These are phyloP conservation scores for Podaxis sp. DNA, from an alignment of 768 basidiomycete species.

Conservation along the genomic window DNA sequence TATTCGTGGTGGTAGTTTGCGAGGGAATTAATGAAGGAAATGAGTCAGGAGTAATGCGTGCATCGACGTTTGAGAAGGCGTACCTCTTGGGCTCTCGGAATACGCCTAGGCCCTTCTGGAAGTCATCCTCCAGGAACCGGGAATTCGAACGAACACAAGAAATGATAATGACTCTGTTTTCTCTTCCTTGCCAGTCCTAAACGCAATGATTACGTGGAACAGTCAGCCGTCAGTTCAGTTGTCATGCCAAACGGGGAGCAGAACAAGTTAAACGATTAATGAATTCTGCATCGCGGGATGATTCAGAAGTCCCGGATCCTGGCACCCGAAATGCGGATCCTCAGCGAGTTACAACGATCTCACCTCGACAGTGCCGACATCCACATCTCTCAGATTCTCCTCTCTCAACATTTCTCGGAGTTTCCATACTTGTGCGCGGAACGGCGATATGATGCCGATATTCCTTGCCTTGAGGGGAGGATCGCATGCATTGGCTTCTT, in stretches of 20 bases:
- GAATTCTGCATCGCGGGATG: not conserved
- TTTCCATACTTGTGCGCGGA: conserved; percentile 53
- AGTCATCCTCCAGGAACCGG: conserved; percentile 48
- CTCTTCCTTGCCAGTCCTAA: conserved; percentile 51
- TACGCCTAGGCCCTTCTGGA: conserved; percentile 42
- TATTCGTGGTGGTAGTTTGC: not conserved
- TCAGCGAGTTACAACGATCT: conserved; percentile 10
- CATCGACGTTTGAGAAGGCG: not conserved
- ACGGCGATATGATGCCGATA: conserved; percentile 52
- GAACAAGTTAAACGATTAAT: not conserved
- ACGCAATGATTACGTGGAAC: not conserved
- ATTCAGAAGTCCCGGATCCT: not conserved
- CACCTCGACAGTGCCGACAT: conserved; percentile 54
- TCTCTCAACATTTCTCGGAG: conserved; percentile 43
- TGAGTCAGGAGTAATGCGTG: not conserved
- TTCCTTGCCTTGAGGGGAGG: conserved; percentile 40
- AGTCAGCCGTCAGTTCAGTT: not conserved
- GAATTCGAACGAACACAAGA: conserved; percentile 46
- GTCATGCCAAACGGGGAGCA: conserved; percentile 4
- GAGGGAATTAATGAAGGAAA: not conserved
- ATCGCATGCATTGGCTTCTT: conserved; percentile 30
- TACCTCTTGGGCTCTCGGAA: conserved; percentile 47
- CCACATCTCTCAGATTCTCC: conserved; percentile 38
- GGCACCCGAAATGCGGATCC: not conserved
- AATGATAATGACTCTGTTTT: conserved; percentile 48